Base-by-base conservation (phyloP, 2,329 filamentous ascomycete genomes). In the Xylaria sp. region DNA sequence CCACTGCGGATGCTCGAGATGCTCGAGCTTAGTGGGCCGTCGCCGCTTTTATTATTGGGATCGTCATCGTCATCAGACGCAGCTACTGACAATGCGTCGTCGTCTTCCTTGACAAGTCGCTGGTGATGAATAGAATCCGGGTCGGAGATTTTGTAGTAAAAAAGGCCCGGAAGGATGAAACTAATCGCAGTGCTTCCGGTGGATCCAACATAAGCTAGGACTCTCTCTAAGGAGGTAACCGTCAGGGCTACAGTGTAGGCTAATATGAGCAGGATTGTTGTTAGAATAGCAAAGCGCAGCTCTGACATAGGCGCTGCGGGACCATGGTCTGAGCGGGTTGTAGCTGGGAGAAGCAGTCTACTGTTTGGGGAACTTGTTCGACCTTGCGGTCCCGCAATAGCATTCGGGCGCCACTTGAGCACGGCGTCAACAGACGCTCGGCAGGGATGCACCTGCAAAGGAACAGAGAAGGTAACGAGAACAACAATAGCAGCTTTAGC, bases 91-190 rank as follows among this genome's bases (percentile, higher is more conserved):
- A 85, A 82, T n/a, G 88, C 88, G 67, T 94, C 92, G 70, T 98
- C 95, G 68, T 97, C 92, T 72, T 95, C 93, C 76, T 98, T 98
- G 66, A 92, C 82, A 9, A 98, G 81, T 14, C 90, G 87, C 75
- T 97, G 94, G 71, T 97, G 93, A 66, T 94, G 88, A 28, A 89
- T 85, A 46, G 92, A 94, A 58, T 97, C 90, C 0, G 95, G 95
- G 23, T 92, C 88, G 12, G 92, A 96, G 63, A 99, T 98, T 78
- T 98, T 98, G 80, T 98, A 99, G 78, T 98, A 99, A 77, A 99
- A 99, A 3, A 99, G 79, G 0, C 95, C 95, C 0, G 95, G 95
- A 0, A 99, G 84, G 68, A 99, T 98, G 75, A 99, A 99, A 65
- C 92, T 96, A 71, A 99, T 99, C 64, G 92, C 92, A 0, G 95